A percentile compares a stretch with the other conserved stretches of the same genome.
Conservation (phyloP, 108 stramenopile genomes). For the Schizochytrium sp. region DNA sequence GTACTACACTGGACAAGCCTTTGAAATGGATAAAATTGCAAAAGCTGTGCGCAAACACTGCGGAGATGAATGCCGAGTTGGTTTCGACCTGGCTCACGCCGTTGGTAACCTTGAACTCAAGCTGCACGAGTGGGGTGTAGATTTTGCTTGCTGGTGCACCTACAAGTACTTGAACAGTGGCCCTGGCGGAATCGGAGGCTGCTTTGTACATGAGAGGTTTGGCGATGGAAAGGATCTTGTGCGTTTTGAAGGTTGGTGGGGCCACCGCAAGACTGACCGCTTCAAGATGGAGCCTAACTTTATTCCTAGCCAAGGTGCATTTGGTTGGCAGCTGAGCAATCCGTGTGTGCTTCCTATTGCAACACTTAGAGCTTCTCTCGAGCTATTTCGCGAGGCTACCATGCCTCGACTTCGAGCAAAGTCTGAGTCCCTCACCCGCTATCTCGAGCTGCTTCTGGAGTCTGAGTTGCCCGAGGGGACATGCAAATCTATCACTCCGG, state of each 20-base stretch:
- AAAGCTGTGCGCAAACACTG: constrained; percentile 9
- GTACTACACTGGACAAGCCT: constrained; percentile 70
- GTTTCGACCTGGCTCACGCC: constrained; percentile 71
- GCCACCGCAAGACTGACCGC: constrained; percentile 65
- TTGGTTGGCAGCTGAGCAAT: constrained; percentile 69
- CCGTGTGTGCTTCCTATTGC: constrained; percentile 67
- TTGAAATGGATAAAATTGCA: constrained; percentile 59
- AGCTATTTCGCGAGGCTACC: constrained; percentile 62
- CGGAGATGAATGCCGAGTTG: constrained; percentile 57
- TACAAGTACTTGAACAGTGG: constrained; percentile 74
- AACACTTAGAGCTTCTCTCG: constrained; percentile 61
- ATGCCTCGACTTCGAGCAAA: constrained; percentile 66
- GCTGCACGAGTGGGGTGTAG: constrained; percentile 70
- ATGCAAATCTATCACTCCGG: constrained; percentile 65
- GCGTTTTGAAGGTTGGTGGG: constrained; percentile 71
- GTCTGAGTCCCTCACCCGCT: constrained; percentile 64
- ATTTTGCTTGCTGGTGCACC: constrained; percentile 75
- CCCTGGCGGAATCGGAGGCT: constrained; percentile 70
- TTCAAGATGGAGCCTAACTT: constrained; percentile 66
- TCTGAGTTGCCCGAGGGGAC: not conserved
- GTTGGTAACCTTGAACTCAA: constrained; percentile 68
- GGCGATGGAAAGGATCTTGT: not conserved
- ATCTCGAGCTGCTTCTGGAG: constrained; percentile 68
- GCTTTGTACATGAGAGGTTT: constrained; percentile 69
- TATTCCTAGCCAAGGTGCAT: constrained; percentile 64